Percentiles rank a stretch among this genome's conserved stretches.
Conservation (phyloP, 2,329 filamentous ascomycete genomes). For the Talaromyces marneffei region DNA sequence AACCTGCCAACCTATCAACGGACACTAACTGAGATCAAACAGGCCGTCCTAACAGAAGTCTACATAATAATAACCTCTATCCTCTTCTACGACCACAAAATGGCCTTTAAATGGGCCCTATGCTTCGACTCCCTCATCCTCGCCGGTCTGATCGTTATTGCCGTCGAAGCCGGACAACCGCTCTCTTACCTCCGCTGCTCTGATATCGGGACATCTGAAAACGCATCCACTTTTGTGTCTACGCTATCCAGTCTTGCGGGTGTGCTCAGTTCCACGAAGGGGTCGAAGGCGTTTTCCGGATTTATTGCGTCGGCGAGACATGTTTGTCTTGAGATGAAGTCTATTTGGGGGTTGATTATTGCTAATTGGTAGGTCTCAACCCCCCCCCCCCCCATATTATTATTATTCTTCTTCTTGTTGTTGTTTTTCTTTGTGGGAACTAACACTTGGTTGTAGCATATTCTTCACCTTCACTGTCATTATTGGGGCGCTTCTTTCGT, state of each 20-base stretch:
- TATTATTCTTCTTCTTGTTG: too few relatives aligned
- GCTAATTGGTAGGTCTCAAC: conserved; percentile 56
- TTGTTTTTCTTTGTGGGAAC: too few relatives aligned
- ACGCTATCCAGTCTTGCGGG: conserved; percentile 49
- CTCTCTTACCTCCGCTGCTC: conserved; percentile 72
- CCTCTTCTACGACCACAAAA: conserved; percentile 69
- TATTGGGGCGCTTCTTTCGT: conserved; percentile 57
- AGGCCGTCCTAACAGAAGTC: conserved; percentile 73
- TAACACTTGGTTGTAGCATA: conserved; percentile 40
- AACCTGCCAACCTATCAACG: not conserved
- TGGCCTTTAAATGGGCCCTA: conserved; percentile 65
- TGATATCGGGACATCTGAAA: conserved; percentile 44
- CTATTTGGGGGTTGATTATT: conserved; percentile 80
- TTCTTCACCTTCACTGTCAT: conserved; percentile 61
- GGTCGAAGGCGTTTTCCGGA: conserved; percentile 32
- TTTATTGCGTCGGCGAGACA: conserved; percentile 57
- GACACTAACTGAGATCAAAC: conserved; percentile 19
- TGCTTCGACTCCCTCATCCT: conserved; percentile 63
- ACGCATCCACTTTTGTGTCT: conserved; percentile 49
- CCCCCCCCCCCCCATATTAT: not conserved
- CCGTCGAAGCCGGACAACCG: conserved; percentile 71
- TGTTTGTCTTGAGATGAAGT: conserved; percentile 79
- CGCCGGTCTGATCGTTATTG: conserved; percentile 70
- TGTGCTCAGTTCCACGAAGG: conserved; percentile 42
- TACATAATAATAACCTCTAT: conserved; percentile 77